Conservation (phyloP, 345 rosid species). For the Dipteronia dyeriana region DNA sequence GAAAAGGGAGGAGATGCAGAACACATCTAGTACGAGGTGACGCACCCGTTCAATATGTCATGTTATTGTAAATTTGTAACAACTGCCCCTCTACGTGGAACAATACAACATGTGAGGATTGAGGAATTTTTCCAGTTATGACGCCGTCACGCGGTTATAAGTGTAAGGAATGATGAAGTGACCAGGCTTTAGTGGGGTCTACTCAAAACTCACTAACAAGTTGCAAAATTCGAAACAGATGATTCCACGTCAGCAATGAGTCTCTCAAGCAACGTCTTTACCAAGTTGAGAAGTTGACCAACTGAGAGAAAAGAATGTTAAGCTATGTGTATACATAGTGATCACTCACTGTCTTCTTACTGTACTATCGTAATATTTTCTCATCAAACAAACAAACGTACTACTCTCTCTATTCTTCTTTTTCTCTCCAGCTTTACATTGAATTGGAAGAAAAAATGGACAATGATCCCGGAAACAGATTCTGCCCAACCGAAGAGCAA, state of each 20-base stretch:
- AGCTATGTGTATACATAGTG: background rate
- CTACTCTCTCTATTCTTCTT: background rate
- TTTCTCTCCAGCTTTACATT: background rate
- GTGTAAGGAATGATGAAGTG: background rate
- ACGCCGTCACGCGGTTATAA: background rate
- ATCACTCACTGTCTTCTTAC: too few relatives aligned
- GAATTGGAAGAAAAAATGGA: background rate
- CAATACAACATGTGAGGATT: too few relatives aligned
- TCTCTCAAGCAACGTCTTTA: background rate
- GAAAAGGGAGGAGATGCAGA: too few relatives aligned
- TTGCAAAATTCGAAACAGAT: background rate
- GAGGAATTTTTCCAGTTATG: background rate
- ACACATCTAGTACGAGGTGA: too few relatives aligned
- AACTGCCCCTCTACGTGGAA: too few relatives aligned
- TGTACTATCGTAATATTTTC: background rate
- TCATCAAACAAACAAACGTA: background rate
- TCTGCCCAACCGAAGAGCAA: slow-evolving; percentile 33
- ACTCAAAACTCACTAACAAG: background rate
- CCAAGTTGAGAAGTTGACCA: background rate
- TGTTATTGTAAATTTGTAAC: too few relatives aligned
- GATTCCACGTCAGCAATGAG: background rate
- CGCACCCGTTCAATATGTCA: too few relatives aligned
- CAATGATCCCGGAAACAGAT: slow-evolving; percentile 25
- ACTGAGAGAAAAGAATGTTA: background rate
- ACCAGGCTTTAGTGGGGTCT: background rate